Evolutionary conservation across 768 basidiomycete genomes (phyloP).

Genomic region (Boletus pseudo-olivaceus): DNA sequence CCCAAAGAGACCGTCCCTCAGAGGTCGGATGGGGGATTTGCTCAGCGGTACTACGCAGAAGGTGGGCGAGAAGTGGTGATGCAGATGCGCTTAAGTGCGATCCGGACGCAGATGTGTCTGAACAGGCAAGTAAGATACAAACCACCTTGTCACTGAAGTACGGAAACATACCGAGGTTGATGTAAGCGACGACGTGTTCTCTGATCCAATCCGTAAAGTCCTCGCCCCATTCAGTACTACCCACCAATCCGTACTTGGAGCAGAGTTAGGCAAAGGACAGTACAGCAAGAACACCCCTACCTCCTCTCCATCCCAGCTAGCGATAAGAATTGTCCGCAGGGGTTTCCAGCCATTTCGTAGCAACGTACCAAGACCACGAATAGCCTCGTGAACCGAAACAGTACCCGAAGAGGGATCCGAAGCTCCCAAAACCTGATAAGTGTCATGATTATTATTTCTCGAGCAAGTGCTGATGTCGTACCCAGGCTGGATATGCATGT

Average conservation of each 20-base stretch:
- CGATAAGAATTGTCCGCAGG: constrained; percentile 67
- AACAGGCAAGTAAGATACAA: constrained; percentile 26
- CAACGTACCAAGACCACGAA: constrained; percentile 52
- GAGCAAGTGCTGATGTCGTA: constrained; percentile 2
- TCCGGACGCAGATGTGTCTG: constrained; percentile 54
- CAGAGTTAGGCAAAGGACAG: constrained; percentile 1
- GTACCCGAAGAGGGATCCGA: constrained; percentile 57
- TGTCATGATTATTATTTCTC: background rate
- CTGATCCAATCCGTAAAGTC: constrained; percentile 83
- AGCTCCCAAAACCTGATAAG: constrained; percentile 45
- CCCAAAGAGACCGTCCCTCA: constrained; percentile 69
- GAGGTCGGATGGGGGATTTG: constrained; percentile 73
- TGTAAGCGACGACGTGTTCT: constrained; percentile 79
- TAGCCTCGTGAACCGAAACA: constrained; percentile 50
- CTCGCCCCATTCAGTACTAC: constrained; percentile 93
- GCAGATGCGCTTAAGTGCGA: constrained; percentile 49
- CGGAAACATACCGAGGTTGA: constrained; percentile 62
- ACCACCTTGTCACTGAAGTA: constrained; percentile 28
- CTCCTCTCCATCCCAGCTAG: constrained; percentile 81
- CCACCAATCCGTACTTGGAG: constrained; percentile 63
- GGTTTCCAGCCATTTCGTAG: constrained; percentile 62
- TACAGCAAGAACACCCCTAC: constrained; percentile 26
- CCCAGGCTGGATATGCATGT: constrained; percentile 21
- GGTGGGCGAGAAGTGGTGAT: constrained; percentile 80
- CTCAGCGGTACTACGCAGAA: constrained; percentile 64